Conservation (phyloP, 2,329 filamentous ascomycete species). For the Cordyceps cicadae region DNA sequence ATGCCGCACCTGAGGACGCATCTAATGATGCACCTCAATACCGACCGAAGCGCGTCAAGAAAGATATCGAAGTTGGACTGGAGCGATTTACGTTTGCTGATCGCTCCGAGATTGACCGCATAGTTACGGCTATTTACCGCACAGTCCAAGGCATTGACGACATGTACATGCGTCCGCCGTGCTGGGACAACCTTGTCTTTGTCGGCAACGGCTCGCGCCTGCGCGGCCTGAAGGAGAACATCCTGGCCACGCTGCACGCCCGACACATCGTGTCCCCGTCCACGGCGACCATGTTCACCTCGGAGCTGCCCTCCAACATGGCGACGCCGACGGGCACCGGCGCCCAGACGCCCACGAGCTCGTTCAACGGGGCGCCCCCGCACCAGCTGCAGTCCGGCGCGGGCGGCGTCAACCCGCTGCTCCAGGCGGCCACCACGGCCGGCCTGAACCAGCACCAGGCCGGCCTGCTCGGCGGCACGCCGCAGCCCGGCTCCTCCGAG, state of each 20-base stretch:
- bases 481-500: slow-evolving; percentile 32
- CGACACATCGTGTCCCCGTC: slow-evolving; percentile 88
- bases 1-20: slow-evolving; percentile 11
- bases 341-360: slow-evolving; percentile 75
- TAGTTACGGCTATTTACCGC: slow-evolving; percentile 76
- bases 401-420: slow-evolving; percentile 70
- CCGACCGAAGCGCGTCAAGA: slow-evolving; percentile 49
- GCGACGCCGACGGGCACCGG: slow-evolving; percentile 86
- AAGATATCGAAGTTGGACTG: slow-evolving; percentile 66
- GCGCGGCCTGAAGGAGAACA: slow-evolving; percentile 78
- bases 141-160: slow-evolving; percentile 78
- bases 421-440: slow-evolving; percentile 81
- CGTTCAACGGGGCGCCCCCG: slow-evolving; percentile 39
- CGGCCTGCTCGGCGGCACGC: slow-evolving; percentile 23
- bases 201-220: slow-evolving; percentile 75
- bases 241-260: slow-evolving; percentile 67
- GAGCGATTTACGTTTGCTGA: slow-evolving; percentile 66
- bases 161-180: slow-evolving; percentile 70
- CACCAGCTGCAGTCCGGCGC: slow-evolving; percentile 41
- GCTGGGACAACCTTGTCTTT: slow-evolving; percentile 89
- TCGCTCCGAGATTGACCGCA: slow-evolving; percentile 68
- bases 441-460: slow-evolving; percentile 33
- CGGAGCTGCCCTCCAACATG: slow-evolving; percentile 88
- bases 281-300: slow-evolving; percentile 93
- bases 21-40: slow-evolving; percentile 29